These are phyloP conservation scores for Pythium utonaiense DNA, from an alignment of 352 stramenopile species.

Conservation along the genomic window DNA sequence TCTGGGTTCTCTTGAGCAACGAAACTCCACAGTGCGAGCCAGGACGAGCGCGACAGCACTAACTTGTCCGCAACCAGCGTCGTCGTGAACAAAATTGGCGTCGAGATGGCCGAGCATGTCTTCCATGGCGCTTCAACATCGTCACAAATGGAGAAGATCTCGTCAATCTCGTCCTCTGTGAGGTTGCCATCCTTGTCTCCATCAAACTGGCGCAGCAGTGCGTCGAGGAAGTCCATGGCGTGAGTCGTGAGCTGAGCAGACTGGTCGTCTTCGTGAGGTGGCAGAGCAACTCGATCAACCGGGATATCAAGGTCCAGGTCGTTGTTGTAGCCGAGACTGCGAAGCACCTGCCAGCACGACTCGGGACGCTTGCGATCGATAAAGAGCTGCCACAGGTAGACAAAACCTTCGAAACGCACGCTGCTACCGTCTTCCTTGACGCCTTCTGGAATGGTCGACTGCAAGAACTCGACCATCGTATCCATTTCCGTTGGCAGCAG, in stretches of 20 bases:
- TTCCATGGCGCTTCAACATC: constrained; percentile 65
- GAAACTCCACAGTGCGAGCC: constrained; percentile 71
- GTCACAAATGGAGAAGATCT: constrained; percentile 84
- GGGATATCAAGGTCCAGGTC: constrained; percentile 77
- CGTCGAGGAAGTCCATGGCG: constrained; percentile 66
- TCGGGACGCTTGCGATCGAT: constrained; percentile 88
- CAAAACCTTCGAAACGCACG: constrained; percentile 75
- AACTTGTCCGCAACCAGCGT: constrained; percentile 49
- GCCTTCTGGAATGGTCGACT: constrained; percentile 55
- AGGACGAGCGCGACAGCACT: constrained; percentile 50
- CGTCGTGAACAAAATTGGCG: constrained; percentile 53
- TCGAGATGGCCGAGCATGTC: constrained; percentile 52
- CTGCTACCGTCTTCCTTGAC: constrained; percentile 63
- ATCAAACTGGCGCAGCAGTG: constrained; percentile 81
- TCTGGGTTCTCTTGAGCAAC: constrained; percentile 73
- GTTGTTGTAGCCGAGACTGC: constrained; percentile 80
- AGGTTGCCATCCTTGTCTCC: constrained; percentile 79
- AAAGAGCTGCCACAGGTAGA: constrained; percentile 84
- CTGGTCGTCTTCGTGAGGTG: constrained; percentile 61
- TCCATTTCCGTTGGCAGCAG: constrained; percentile 81
- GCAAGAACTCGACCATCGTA: constrained; percentile 82
- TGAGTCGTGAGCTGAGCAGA: constrained; percentile 71
- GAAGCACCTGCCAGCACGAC: constrained; percentile 84
- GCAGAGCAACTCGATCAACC: constrained; percentile 50
- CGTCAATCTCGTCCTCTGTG: constrained; percentile 57